Evolutionary conservation across 257 asterid species (phyloP), one percentile per base, ranked within the genome.

Genomic region (Rhazya stricta): DNA sequence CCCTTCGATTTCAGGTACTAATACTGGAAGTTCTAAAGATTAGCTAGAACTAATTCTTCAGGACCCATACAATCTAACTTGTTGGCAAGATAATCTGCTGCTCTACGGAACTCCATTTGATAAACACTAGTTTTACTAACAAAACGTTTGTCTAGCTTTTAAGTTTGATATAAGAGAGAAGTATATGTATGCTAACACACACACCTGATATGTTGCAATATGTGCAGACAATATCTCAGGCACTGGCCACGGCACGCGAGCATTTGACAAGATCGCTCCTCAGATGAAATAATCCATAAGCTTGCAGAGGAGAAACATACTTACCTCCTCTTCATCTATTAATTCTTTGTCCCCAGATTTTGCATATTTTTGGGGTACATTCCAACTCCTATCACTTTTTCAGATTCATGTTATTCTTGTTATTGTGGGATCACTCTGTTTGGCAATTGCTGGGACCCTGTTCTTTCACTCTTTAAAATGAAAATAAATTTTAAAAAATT

Each of bases 211-310:
- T 37, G 37, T 37, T 37, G 48, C 71, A 66, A 25, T 71, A 1
- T 51, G 37, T 79, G 83, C 92, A 90, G 96, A 90, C 94, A 32
- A 84, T 88, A 81, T 62, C 88, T 75, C 94, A 90, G 83, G 96
- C 96, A 25, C 81, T 90, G 66, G 96, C 94, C 51, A 85, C 96
- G n/a, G 96, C 96, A 10, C 89, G 92, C 15, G 94, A 90, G 79
- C 96, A 90, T 74, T 81, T 90, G 82, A 82, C 94, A 75, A 84
- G 96, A 83, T 88, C 96, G 1, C 92, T 90, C 60, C 88, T 90
- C 46, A 85, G 88, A 76, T 90, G 84, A 88, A 69, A 61, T 18
- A 25, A 27, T 77, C 62, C 72, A 23, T 56, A 39, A 50, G 51
- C 62, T 68, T 30, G 53, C 39, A 21, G 69, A 69, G 65, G 37